Conservation (phyloP, 1,284 basidiomycete species). For the Porodaedalea pini region DNA sequence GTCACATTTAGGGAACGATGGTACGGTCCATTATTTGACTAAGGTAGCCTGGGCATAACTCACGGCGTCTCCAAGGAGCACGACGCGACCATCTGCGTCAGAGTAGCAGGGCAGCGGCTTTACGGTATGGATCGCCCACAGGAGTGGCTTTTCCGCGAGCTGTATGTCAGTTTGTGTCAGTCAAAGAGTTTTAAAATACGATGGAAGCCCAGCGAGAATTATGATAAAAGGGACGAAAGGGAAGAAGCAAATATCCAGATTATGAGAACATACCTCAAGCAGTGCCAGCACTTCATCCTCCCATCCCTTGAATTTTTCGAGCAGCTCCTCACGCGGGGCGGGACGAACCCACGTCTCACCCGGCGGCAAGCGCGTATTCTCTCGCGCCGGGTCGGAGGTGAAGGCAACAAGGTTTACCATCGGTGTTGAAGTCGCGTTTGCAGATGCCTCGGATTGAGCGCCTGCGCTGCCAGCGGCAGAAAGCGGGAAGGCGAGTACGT, state of each 20-base stretch:
- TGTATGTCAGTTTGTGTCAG: not conserved
- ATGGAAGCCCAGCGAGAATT: no score
- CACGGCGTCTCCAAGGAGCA: slow-evolving; percentile 50
- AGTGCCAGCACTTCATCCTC: slow-evolving; percentile 27
- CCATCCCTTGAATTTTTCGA: slow-evolving; percentile 25
- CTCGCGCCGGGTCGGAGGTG: slow-evolving; percentile 20
- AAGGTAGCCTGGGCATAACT: slow-evolving; percentile 21
- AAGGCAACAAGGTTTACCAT: slow-evolving; percentile 28
- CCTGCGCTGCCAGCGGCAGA: not conserved
- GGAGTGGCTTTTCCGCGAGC: slow-evolving; percentile 18
- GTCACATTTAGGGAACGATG: not conserved
- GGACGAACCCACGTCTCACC: slow-evolving; percentile 26
- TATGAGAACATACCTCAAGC: slow-evolving; percentile 19
- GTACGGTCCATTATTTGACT: no score
- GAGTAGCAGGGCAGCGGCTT: slow-evolving; percentile 36
- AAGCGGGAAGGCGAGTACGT: slow-evolving; percentile 18
- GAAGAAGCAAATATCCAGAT: not conserved
- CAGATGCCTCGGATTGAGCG: not conserved
- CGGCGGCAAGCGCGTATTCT: slow-evolving; percentile 22
- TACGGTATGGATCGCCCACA: slow-evolving; percentile 50
- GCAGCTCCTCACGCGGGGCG: slow-evolving; percentile 23
- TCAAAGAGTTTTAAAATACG: no score
- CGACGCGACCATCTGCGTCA: slow-evolving; percentile 38
- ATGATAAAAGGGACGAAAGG: slow-evolving; percentile 19
- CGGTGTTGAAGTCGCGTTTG: slow-evolving; percentile 14